Evolutionary conservation across 352 stramenopile genomes (phyloP), one percentile per base, ranked within the genome.

Genomic region (Thalassiosira livingstoniorum): DNA sequence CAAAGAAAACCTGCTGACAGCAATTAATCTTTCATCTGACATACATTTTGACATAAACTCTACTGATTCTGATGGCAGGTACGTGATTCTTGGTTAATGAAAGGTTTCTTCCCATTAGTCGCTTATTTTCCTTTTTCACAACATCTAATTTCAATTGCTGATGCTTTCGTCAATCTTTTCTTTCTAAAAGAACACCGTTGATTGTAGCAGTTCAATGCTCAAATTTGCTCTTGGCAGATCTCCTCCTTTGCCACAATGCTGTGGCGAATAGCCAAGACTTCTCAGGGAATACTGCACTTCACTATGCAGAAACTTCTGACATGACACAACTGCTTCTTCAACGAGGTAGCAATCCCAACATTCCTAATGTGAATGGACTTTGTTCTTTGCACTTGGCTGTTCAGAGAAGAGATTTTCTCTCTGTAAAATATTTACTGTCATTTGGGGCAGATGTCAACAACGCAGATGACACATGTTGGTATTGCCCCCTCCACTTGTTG

Each of bases 321-420:
- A 89, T 94, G 29, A 87, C 76, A 1, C 64, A 78, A 53, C 32
- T 93, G 0, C 86, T 95, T 29, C 75, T 95, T n/a, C 66, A 86
- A 2, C 51, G 71, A 51, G 91, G 91, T 27, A 83, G 87, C 2
- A 95, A 91, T 85, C 88, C 91, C 43, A 94, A 95, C 62, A 95
- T 95, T 71, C 91, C 91, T 23, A 94, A 95, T 70, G 75, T 84
- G 23, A 82, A 92, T 75, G 91, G 91, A 42, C 79, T 94, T 15
- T 93, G 85, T 74, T 83, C 87, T n/a, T 72, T 95, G 31, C 91
- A 95, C 75, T 71, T 93, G 11, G 82, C 88, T 60, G 90, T 94
- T 18, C 83, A 93, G 63, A 83, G 86, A 58, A 54, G 74, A 25
- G 90, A 95, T 81, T 79, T 89, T 66, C 63, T 71, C 27, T 88